phyloP scores from a whole-genome alignment of 495 filamentous ascomycete species.

The Podospora sp. region DNA sequence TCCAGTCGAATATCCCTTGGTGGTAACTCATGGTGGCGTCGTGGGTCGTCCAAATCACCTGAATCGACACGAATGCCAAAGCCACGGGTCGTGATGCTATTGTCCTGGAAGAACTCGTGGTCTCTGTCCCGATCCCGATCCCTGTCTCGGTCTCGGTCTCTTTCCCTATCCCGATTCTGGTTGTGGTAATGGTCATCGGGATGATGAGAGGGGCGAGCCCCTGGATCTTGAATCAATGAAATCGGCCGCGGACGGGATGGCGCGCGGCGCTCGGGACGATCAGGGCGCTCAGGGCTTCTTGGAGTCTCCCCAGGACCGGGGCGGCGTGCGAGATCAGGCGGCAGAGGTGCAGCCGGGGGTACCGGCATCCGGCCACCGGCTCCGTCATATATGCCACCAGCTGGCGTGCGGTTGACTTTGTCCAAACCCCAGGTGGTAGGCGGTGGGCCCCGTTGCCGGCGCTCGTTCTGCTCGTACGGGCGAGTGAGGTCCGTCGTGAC shows the following conservation, averaged over 20 bases:
- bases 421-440: constrained; percentile 66
- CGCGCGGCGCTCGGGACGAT: constrained; percentile 32
- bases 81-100: constrained; percentile 42
- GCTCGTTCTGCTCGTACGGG: constrained; percentile 37
- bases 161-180: constrained; percentile 43
- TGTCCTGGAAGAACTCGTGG: constrained; percentile 42
- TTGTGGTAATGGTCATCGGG: constrained; percentile 46
- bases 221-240: constrained; percentile 50
- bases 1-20: constrained; percentile 42
- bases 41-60: constrained; percentile 32
- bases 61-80: constrained; percentile 50
- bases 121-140: constrained; percentile 17
- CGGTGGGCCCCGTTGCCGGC: constrained; percentile 57
- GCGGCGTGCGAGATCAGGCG: constrained; percentile 40
- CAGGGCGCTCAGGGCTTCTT: constrained; percentile 31
- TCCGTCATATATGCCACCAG: constrained; percentile 48
- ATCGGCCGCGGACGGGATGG: constrained; percentile 43
- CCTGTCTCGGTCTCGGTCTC: constrained; percentile 17
- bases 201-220: constrained; percentile 38
- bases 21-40: constrained; percentile 30
- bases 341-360: constrained; percentile 39
- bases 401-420: constrained; percentile 47
- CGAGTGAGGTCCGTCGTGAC: constrained; percentile 60
- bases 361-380: constrained; percentile 48
- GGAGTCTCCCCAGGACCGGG: constrained; percentile 33